Evolutionary conservation across 2,329 filamentous ascomycete species (phyloP).

Genomic region (Beauveria asiatica): DNA sequence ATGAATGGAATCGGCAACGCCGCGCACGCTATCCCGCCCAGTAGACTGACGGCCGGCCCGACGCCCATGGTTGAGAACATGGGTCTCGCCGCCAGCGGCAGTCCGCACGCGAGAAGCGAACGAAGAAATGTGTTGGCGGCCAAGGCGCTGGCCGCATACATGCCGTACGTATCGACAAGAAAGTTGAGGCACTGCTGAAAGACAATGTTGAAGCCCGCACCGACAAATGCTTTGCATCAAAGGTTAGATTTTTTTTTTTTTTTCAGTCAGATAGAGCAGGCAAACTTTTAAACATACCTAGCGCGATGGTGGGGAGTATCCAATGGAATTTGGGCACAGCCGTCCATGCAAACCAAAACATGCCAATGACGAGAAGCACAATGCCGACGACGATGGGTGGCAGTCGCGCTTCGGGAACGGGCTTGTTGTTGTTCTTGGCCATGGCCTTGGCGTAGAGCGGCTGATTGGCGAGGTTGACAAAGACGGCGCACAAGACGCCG

Average conservation of each 20-base stretch:
- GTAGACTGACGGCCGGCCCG: conserved; percentile 47
- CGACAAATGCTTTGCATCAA: conserved; percentile 27
- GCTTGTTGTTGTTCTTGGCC: conserved; percentile 25
- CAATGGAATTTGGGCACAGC: conserved; percentile 32
- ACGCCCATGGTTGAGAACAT: conserved; percentile 54
- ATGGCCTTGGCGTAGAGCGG: conserved; percentile 29
- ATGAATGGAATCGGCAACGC: conserved; percentile 49
- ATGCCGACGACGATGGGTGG: conserved; percentile 49
- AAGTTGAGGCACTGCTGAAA: conserved; percentile 48
- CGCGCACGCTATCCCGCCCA: conserved; percentile 35
- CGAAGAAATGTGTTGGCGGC: conserved; percentile 56
- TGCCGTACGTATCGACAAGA: conserved; percentile 44
- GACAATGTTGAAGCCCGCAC: conserved; percentile 29
- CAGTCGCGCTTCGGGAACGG: conserved; percentile 44
- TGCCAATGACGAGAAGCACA: conserved; percentile 43
- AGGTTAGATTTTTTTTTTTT: conserved; percentile 33
- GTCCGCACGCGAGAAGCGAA: conserved; percentile 40
- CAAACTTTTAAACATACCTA: not conserved
- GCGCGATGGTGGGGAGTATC: conserved; percentile 1
- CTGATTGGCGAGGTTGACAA: conserved; percentile 34
- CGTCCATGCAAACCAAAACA: conserved; percentile 58
- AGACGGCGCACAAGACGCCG: conserved; percentile 37
- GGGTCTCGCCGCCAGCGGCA: conserved; percentile 48
- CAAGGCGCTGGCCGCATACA: conserved; percentile 54
- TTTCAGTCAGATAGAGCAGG: conserved; percentile 6